These are phyloP conservation scores for Lepraria neglecta DNA, from an alignment of 495 filamentous ascomycete genomes.

Conservation along the genomic window DNA sequence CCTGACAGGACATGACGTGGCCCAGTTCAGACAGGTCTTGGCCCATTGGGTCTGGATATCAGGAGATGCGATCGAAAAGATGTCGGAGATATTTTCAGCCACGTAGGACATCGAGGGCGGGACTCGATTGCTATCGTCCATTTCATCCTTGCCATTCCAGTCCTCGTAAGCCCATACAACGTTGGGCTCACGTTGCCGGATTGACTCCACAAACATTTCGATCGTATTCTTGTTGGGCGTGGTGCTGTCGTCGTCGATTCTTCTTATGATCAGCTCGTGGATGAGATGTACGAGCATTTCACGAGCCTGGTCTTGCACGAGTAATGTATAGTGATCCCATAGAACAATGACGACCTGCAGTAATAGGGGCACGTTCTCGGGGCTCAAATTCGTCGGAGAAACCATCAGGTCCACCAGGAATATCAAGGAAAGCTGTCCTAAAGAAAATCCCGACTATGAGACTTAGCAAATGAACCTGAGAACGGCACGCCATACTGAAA, in stretches of 20 bases:
- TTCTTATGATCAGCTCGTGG: conserved; percentile 90
- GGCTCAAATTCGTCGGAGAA: conserved; percentile 69
- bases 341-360: conserved; percentile 88
- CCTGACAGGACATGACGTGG: conserved; percentile 90
- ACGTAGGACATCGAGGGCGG: conserved; percentile 80
- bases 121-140: conserved; percentile 66
- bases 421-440: conserved; percentile 89
- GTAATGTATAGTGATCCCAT: conserved; percentile 93
- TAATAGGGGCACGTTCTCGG: conserved; percentile 73
- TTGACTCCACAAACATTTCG: conserved; percentile 83
- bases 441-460: conserved; percentile 64
- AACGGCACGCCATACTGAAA: not conserved
- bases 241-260: conserved; percentile 67
- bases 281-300: conserved; percentile 98
- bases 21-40: conserved; percentile 84
- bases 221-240: conserved; percentile 62
- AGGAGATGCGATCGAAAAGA: conserved; percentile 81
- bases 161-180: conserved; percentile 95
- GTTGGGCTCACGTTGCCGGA: conserved; percentile 75
- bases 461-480: conserved; percentile 23
- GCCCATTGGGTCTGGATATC: conserved; percentile 85
- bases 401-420: conserved; percentile 95
- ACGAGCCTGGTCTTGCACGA: conserved; percentile 91
- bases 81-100: conserved; percentile 69
- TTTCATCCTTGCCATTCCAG: conserved; percentile 65